Base-by-base conservation (phyloP, 495 filamentous ascomycete genomes). In the Penicillium waksmanii region DNA sequence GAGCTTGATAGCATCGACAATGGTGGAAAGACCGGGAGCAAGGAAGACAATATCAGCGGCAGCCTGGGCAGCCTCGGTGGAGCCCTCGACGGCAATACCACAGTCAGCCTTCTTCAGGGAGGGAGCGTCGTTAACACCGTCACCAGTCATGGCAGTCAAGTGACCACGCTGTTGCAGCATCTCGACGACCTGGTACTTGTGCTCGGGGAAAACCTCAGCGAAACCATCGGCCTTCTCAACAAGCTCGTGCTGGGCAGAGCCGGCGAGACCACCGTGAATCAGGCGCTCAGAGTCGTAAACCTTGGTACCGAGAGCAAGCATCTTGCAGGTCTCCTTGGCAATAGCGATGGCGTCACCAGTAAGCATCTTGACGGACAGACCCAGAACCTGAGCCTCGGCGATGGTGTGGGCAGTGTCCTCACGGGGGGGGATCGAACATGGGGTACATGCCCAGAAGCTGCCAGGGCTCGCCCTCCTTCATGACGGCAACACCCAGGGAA, bases 41-140 rank as follows among this genome's bases (percentile, higher is more conserved):
- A 90, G 86, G 85, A 90, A 90, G 69, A 90, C 87, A 60, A 90
- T 90, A 82, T 90, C 87, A 61, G 87, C 87, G 61, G 87, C 87
- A 62, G 87, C 87, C 77, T 90, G 87, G 68, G 87, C 87, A 69
- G 87, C 87, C 78, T 89, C 86, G 38, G 87, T 88, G 65, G 87
- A 85, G 81, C 87, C 87, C 75, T 90, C 87, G 74, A 90, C 87
- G 52, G 87, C 87, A 66, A 90, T 90, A 87, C 87, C 87, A 65
- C 86, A 89, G 67, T 89, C 86, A 58, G 86, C 84, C 76, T 89
- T 89, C 84, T 89, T 89, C 62, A 89, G 81, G 46, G 85, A 87
- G 44, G 86, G 86, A 78, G 86, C 86, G 66, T 89, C 86, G 80
- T 89, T 89, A 68, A 89, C 86, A 85, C 85, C 85, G 61, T 89